These are phyloP conservation scores for Dipteronia sinensis DNA, from an alignment of 345 rosid species.

Conservation along the genomic window DNA sequence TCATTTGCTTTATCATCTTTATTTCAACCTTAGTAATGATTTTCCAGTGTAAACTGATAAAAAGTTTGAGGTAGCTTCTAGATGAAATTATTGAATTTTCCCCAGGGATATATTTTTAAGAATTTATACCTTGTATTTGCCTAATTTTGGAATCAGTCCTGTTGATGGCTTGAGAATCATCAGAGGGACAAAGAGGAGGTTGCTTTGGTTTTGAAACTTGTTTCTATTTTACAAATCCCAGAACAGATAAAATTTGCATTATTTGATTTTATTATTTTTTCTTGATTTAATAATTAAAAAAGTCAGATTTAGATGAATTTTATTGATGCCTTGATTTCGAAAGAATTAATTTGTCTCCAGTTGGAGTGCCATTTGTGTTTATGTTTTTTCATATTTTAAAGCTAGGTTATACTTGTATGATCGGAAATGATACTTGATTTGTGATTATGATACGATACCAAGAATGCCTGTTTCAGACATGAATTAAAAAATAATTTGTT, in stretches of 20 bases:
- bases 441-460: too few species aligned
- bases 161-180: not conserved
- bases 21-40: constrained; percentile 21
- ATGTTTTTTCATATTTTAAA: too few species aligned
- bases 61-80: constrained; percentile 1
- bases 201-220: not conserved
- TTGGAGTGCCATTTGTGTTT: too few species aligned
- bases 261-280: too few species aligned
- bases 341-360: too few species aligned
- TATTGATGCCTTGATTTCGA: not conserved
- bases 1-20: not conserved
- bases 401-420: too few species aligned
- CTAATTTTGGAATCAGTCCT: not conserved
- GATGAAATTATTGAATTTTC: constrained; percentile 6
- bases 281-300: not conserved
- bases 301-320: not conserved
- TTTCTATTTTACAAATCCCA: not conserved
- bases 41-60: constrained; percentile 14
- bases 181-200: not conserved
- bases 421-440: too few species aligned
- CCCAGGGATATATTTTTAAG: not conserved
- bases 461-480: too few species aligned
- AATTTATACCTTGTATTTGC: not conserved
- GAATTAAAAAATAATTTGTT: too few species aligned
- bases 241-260: not conserved